Evolutionary conservation across 164 flowering plant species (phyloP).

Genomic region (Vitis labrusca): DNA sequence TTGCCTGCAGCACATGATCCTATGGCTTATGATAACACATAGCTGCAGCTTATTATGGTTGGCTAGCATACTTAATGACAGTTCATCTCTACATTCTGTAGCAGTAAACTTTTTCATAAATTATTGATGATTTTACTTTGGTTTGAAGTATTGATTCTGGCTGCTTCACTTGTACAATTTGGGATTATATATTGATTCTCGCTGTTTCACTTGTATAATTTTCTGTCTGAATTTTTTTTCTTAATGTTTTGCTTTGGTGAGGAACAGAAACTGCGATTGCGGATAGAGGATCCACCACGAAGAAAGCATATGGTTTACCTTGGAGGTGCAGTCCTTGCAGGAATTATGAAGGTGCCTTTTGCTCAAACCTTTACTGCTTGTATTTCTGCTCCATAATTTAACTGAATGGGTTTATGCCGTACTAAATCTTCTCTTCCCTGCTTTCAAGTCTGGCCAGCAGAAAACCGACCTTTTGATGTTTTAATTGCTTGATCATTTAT

Average conservation of each 20-base stretch:
- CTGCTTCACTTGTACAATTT: too few species aligned
- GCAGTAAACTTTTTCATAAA: not conserved
- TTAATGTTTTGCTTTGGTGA: not conserved
- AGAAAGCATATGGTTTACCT: constrained; percentile 99
- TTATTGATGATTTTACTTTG: not conserved
- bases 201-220: too few species aligned
- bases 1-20: too few species aligned
- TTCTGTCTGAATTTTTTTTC: not conserved
- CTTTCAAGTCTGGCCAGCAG: not conserved
- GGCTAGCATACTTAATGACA: too few species aligned
- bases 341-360: constrained; percentile 81
- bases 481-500: not conserved
- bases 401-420: not conserved
- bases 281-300: constrained; percentile 95
- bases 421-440: not conserved
- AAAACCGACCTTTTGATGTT: not conserved
- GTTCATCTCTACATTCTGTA: not conserved
- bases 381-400: too few species aligned
- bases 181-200: too few species aligned
- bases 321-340: constrained; percentile 98
- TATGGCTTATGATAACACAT: too few species aligned
- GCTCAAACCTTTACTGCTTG: not conserved
- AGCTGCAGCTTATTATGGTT: too few species aligned
- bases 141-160: too few species aligned
- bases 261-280: constrained; percentile 70